Evolutionary conservation across 2,329 filamentous ascomycete species (phyloP).

Genomic region (Paraphoma chrysanthemicola): DNA sequence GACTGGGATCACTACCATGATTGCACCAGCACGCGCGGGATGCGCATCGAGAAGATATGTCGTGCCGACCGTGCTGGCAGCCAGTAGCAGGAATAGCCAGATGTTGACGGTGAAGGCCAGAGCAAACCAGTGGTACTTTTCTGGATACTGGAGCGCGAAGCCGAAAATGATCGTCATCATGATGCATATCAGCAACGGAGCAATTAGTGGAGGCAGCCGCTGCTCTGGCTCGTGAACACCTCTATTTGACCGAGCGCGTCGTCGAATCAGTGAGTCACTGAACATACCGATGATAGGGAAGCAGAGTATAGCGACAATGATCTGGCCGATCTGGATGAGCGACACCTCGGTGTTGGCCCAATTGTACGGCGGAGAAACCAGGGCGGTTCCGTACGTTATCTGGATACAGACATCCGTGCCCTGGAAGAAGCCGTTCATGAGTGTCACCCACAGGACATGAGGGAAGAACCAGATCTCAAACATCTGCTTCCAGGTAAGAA

Average conservation of each 20-base stretch:
- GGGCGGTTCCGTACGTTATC: conserved; percentile 5
- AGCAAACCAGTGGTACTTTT: conserved; percentile 12
- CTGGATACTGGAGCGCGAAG: conserved; percentile 6
- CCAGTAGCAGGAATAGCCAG: conserved; percentile 10
- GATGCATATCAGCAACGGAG: conserved; percentile 45
- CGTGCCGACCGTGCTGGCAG: conserved; percentile 12
- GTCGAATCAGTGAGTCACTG: conserved; percentile 39
- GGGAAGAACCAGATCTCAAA: conserved; percentile 12
- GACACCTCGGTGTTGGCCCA: conserved; percentile 8
- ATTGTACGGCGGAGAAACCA: conserved; percentile 6
- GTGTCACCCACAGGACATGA: conserved; percentile 12
- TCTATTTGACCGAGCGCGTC: conserved; percentile 32
- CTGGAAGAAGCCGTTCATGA: conserved; percentile 16
- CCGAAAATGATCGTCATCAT: conserved; percentile 10
- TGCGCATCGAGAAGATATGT: conserved; percentile 12
- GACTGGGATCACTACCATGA: conserved; percentile 15
- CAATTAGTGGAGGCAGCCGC: conserved; percentile 45
- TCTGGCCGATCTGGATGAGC: conserved; percentile 20
- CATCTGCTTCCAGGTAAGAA: conserved; percentile 15
- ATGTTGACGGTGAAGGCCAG: conserved; percentile 13
- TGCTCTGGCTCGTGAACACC: conserved; percentile 48
- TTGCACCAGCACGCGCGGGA: conserved; percentile 8
- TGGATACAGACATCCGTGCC: conserved; percentile 8
- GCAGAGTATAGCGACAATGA: conserved; percentile 35
- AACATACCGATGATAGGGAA: conserved; percentile 28